Conservation (phyloP, 2,329 filamentous ascomycete genomes). For the Sclerotinia trifoliorum region DNA sequence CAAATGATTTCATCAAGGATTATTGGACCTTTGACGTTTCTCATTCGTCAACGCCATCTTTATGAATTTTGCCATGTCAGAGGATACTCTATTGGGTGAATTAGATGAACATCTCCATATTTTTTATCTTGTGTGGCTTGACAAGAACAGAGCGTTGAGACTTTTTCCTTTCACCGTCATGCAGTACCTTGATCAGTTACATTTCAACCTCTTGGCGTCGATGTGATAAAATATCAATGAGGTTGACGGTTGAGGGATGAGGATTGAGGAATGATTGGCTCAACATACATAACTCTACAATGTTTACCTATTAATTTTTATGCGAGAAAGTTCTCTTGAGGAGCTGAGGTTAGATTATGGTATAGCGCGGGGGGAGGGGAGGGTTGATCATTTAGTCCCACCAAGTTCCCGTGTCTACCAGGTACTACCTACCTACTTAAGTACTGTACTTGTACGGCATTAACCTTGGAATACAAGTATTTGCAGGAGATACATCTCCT, state of each 20-base stretch:
- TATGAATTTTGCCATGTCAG: slow-evolving; percentile 22
- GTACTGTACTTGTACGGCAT: too few species aligned
- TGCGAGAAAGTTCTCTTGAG: background rate
- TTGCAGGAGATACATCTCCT: too few species aligned
- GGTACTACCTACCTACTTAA: too few species aligned
- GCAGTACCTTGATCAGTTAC: background rate
- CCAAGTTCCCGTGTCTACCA: background rate
- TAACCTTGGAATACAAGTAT: too few species aligned
- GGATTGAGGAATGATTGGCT: background rate
- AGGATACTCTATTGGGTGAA: slow-evolving; percentile 7
- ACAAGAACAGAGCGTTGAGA: slow-evolving; percentile 8
- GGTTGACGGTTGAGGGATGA: background rate
- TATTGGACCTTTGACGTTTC: background rate
- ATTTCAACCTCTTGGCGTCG: background rate
- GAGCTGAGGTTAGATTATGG: background rate
- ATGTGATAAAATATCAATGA: slow-evolving; percentile 3
- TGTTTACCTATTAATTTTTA: background rate
- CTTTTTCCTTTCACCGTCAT: slow-evolving; percentile 9
- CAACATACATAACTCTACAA: background rate
- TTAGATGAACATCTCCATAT: background rate
- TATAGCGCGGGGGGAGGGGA: background rate
- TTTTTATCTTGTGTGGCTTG: slow-evolving; percentile 6
- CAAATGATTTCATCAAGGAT: slow-evolving; percentile 20
- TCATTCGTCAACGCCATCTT: slow-evolving; percentile 15
- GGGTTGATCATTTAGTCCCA: background rate